A percentile compares a stretch with the other conserved stretches of the same genome.
Evolutionary conservation across 768 basidiomycete genomes (phyloP).

Genomic region (Macrolepiota dolichaula): DNA sequence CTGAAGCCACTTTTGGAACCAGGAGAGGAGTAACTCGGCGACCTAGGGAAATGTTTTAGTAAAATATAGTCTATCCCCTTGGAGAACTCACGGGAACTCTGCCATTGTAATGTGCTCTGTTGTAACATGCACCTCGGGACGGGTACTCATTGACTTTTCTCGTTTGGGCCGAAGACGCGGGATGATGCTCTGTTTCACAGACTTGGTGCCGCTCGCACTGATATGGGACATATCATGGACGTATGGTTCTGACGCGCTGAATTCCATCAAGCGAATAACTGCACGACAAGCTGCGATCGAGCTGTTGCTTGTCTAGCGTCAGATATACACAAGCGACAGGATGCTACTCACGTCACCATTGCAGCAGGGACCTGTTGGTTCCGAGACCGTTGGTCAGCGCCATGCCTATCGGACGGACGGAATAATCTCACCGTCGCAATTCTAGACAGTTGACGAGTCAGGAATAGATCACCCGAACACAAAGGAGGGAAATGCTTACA

Average conservation of each 20-base stretch:
- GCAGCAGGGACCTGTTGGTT: constrained; percentile 55
- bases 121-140: constrained; percentile 52
- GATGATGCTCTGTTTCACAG: constrained; percentile 26
- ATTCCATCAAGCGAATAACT: constrained; percentile 64
- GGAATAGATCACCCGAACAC: constrained; percentile 5
- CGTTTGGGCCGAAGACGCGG: constrained; percentile 20
- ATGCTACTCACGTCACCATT: constrained; percentile 48
- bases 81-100: constrained; percentile 43
- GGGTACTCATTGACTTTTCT: constrained; percentile 28
- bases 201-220: constrained; percentile 24
- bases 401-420: constrained; percentile 1
- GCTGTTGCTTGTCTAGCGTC: constrained; percentile 22
- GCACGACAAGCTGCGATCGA: constrained; percentile 66
- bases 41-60: neutral
- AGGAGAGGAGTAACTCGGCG: constrained; percentile 8
- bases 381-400: constrained; percentile 10
- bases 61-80: neutral
- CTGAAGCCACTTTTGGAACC: constrained; percentile 10
- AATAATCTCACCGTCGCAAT: constrained; percentile 46
- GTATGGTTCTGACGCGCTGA: constrained; percentile 41
- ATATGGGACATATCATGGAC: constrained; percentile 41
- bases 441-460: constrained; percentile 24
- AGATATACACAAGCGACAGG: neutral
- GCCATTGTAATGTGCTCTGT: constrained; percentile 61
- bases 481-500: constrained; percentile 37